Evolutionary conservation across 768 basidiomycete genomes (phyloP).

Genomic region (Mycena rebaudengoi): DNA sequence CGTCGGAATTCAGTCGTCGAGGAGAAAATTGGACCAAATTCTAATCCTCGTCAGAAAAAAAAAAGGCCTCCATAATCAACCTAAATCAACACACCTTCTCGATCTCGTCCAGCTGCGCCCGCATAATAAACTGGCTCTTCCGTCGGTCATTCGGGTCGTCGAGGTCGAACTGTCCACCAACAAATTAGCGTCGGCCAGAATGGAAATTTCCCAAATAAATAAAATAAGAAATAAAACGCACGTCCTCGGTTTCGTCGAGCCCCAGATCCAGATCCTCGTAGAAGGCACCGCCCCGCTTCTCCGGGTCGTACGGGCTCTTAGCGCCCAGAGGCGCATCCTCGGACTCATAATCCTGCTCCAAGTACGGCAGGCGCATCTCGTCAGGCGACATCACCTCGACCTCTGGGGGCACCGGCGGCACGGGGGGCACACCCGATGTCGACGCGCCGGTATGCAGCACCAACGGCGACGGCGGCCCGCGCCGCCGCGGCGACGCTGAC

Average conservation of each 20-base stretch:
- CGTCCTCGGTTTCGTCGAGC: conserved; percentile 55
- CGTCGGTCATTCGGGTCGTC: conserved; percentile 79
- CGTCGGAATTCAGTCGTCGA: conserved; percentile 51
- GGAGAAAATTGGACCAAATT: conserved; percentile 76
- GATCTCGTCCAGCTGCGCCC: conserved; percentile 80
- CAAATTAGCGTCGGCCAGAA: conserved; percentile 24
- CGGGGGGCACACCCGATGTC: neutral
- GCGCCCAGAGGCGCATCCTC: conserved; percentile 47
- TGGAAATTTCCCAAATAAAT: neutral
- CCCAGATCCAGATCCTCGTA: conserved; percentile 63
- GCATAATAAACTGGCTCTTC: conserved; percentile 79
- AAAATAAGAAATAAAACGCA: conserved; percentile 35
- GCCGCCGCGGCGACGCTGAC: conserved; percentile 43
- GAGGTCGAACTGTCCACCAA: conserved; percentile 62
- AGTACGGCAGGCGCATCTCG: conserved; percentile 16
- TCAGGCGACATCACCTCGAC: neutral
- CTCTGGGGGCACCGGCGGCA: neutral
- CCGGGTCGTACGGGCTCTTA: conserved; percentile 33
- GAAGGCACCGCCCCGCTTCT: conserved; percentile 57
- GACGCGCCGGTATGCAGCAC: conserved; percentile 24
- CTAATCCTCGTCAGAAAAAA: conserved; percentile 38
- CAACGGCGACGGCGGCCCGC: conserved; percentile 23
- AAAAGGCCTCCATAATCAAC: neutral
- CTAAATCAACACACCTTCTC: conserved; percentile 57
- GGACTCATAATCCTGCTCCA: too few relatives aligned